Conservation (phyloP, 306 rosid genomes). For the Sicyos baderoa region DNA sequence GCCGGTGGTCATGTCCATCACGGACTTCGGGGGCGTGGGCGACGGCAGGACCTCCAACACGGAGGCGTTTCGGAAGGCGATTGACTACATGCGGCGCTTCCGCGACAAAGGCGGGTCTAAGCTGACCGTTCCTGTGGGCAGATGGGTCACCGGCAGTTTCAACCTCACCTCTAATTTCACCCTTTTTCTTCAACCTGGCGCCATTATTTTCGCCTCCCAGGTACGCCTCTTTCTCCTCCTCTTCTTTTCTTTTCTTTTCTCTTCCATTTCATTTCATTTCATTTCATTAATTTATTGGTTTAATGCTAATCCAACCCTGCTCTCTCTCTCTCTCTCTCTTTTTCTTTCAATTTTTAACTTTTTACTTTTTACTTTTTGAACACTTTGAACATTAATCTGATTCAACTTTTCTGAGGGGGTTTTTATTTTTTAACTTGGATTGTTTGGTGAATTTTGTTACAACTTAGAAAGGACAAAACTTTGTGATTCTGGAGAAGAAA, state of each 20-base stretch:
- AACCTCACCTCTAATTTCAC: constrained; percentile 93
- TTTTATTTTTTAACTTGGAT: neutral
- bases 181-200: constrained; percentile 63
- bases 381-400: neutral
- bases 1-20: constrained; percentile 39
- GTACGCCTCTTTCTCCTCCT: constrained; percentile 10
- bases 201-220: constrained; percentile 72
- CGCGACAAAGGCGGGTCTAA: constrained; percentile 57
- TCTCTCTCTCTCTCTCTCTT: too few relatives aligned
- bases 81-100: constrained; percentile 50
- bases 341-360: too few relatives aligned
- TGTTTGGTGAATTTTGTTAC: neutral
- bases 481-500: constrained; percentile 10
- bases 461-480: neutral
- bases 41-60: constrained; percentile 78
- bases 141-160: constrained; percentile 76
- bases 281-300: neutral
- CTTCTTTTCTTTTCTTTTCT: neutral
- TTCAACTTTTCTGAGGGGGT: neutral
- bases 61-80: constrained; percentile 52
- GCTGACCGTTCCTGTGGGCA: constrained; percentile 59
- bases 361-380: too few relatives aligned
- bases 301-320: too few relatives aligned
- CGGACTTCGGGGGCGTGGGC: constrained; percentile 72
- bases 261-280: neutral